A percentile compares a stretch with the other conserved stretches of the same genome.
These are phyloP conservation scores for Eucalyptus victrix DNA, from an alignment of 345 rosid genomes.

Conservation along the genomic window DNA sequence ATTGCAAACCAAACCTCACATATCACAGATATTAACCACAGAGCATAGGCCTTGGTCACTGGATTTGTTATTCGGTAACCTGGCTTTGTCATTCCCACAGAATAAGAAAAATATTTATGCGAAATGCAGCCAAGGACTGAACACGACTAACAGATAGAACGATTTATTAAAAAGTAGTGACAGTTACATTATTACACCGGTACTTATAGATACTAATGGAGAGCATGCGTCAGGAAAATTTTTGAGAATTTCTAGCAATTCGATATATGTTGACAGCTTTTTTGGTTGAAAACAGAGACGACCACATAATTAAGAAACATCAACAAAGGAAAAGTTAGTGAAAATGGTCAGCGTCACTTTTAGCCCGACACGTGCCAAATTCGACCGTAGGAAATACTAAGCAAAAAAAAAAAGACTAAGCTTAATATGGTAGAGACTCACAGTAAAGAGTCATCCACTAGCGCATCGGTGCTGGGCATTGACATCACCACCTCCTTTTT, in stretches of 20 bases:
- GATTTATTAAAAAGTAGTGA: neutral
- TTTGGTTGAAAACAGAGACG: neutral
- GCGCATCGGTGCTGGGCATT: too few relatives aligned
- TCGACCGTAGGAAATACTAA: neutral
- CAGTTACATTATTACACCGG: neutral
- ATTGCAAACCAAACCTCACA: constrained; percentile 96
- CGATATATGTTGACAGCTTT: neutral
- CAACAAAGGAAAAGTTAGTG: neutral
- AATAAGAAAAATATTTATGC: neutral
- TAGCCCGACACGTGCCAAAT: neutral
- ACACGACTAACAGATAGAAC: neutral
- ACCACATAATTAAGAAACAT: too few relatives aligned
- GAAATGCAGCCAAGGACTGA: neutral
- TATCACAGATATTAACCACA: constrained; percentile 85
- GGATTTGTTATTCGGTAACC: constrained; percentile 81
- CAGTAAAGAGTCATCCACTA: too few relatives aligned
- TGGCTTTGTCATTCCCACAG: constrained; percentile 78
- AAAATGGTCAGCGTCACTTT: neutral
- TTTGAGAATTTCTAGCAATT: neutral
- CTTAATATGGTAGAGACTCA: too few relatives aligned
- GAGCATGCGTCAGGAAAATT: neutral
- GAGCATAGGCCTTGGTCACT: constrained; percentile 63
- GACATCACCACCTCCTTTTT: too few relatives aligned
- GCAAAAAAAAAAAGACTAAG: too few relatives aligned
- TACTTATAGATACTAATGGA: neutral